These are phyloP conservation scores for Tolypocladium album DNA, from an alignment of 2,329 filamentous ascomycete genomes.

Conservation along the genomic window DNA sequence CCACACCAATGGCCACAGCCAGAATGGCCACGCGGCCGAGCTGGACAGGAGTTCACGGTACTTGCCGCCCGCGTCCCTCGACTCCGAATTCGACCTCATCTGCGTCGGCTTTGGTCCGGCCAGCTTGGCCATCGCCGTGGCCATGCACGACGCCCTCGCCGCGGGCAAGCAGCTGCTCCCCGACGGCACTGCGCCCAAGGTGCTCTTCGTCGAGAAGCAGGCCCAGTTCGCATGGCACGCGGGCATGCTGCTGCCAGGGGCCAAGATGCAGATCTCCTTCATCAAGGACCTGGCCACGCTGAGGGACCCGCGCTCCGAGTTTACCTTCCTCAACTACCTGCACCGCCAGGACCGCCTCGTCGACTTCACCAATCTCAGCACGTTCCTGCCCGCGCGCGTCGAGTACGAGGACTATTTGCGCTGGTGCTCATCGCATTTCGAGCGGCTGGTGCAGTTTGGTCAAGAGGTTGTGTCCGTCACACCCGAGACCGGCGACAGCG, in stretches of 20 bases:
- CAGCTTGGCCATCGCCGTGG: slow-evolving; percentile 79
- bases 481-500: slow-evolving; percentile 32
- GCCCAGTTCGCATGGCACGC: slow-evolving; percentile 80
- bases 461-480: slow-evolving; percentile 66
- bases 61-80: slow-evolving; percentile 40
- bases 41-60: slow-evolving; percentile 12
- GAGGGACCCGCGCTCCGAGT: slow-evolving; percentile 76
- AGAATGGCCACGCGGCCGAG: slow-evolving; percentile 13
- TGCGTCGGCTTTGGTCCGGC: slow-evolving; percentile 92
- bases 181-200: slow-evolving; percentile 46
- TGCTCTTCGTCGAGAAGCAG: slow-evolving; percentile 85
- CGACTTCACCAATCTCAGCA: slow-evolving; percentile 82
- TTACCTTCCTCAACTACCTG: slow-evolving; percentile 94
- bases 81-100: slow-evolving; percentile 70
- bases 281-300: slow-evolving; percentile 91
- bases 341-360: slow-evolving; percentile 72
- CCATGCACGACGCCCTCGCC: slow-evolving; percentile 70
- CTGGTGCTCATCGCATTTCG: slow-evolving; percentile 81
- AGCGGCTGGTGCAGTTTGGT: slow-evolving; percentile 60
- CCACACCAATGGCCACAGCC: slow-evolving; percentile 7
- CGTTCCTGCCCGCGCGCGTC: slow-evolving; percentile 73
- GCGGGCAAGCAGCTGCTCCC: slow-evolving; percentile 30
- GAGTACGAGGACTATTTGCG: slow-evolving; percentile 95
- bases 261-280: slow-evolving; percentile 97
- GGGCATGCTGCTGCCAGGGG: slow-evolving; percentile 86